Conservation (phyloP, 768 basidiomycete species). For the Termitomyces sp. region DNA sequence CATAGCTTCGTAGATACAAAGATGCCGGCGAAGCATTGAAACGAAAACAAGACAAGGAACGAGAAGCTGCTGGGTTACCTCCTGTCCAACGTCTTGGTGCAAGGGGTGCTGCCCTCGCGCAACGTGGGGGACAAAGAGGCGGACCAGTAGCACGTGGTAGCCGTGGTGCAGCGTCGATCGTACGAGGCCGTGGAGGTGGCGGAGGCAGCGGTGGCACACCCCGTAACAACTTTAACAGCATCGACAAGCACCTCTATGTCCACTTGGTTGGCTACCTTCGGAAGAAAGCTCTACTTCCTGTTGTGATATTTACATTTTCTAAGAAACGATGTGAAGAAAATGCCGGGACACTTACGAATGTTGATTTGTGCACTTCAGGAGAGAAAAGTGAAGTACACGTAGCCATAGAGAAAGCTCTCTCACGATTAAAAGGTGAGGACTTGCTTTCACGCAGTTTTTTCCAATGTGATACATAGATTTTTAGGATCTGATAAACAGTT, state of each 20-base stretch:
- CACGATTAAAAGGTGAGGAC: slow-evolving; percentile 70
- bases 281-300: slow-evolving; percentile 84
- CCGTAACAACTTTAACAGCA: slow-evolving; percentile 58
- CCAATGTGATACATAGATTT: slow-evolving; percentile 5
- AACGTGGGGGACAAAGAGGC: slow-evolving; percentile 54
- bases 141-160: slow-evolving; percentile 37
- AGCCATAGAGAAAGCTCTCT: slow-evolving; percentile 86
- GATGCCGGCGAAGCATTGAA: slow-evolving; percentile 83
- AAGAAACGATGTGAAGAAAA: slow-evolving; percentile 98
- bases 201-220: slow-evolving; percentile 32
- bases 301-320: slow-evolving; percentile 95
- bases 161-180: slow-evolving; percentile 26
- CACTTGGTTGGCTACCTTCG: slow-evolving; percentile 83
- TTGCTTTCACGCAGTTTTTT: not conserved
- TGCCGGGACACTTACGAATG: slow-evolving; percentile 81
- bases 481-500: slow-evolving; percentile 86
- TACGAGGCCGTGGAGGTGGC: slow-evolving; percentile 36
- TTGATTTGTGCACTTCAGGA: slow-evolving; percentile 80
- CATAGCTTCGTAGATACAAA: slow-evolving; percentile 58
- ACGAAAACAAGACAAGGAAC: slow-evolving; percentile 96
- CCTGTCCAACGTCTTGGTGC: slow-evolving; percentile 84
- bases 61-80: slow-evolving; percentile 89
- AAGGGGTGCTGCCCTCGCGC: slow-evolving; percentile 55
- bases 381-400: slow-evolving; percentile 99
- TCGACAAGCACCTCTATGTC: slow-evolving; percentile 91